These are phyloP conservation scores for Termitomyces sp. DNA, from an alignment of 768 basidiomycete species.

Conservation along the genomic window DNA sequence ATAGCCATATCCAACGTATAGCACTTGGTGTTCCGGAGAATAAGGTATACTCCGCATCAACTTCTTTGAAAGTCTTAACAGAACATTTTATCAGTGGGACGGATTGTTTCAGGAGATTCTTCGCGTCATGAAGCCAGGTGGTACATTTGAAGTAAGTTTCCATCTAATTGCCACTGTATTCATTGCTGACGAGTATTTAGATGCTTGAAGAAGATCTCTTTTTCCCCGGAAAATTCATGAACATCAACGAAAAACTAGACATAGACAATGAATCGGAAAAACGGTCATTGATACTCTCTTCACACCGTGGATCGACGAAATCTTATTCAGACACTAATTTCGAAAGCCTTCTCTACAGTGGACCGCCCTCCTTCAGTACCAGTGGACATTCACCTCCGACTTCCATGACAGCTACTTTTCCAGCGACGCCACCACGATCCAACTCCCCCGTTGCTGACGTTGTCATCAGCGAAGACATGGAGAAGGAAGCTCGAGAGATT, in stretches of 20 bases:
- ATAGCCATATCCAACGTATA: slow-evolving; percentile 65
- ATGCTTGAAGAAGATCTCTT: slow-evolving; percentile 72
- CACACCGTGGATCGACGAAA: slow-evolving; percentile 3
- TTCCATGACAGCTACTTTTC: slow-evolving; percentile 14
- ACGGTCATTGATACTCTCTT: slow-evolving; percentile 15
- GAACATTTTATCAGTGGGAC: slow-evolving; percentile 49
- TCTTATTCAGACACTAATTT: slow-evolving; percentile 7
- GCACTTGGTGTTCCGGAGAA: slow-evolving; percentile 74
- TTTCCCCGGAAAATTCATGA: slow-evolving; percentile 53
- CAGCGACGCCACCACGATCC: slow-evolving; percentile 19
- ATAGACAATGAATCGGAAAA: slow-evolving; percentile 19
- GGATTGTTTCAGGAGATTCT: slow-evolving; percentile 60
- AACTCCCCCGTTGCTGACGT: slow-evolving; percentile 17
- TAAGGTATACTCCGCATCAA: slow-evolving; percentile 38
- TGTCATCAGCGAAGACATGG: slow-evolving; percentile 14
- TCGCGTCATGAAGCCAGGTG: slow-evolving; percentile 71
- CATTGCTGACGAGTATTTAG: slow-evolving; percentile 23
- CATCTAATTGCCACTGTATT: neutral
- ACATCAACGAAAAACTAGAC: slow-evolving; percentile 28
- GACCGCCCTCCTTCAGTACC: slow-evolving; percentile 5
- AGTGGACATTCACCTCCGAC: slow-evolving; percentile 9
- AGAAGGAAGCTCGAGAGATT: slow-evolving; percentile 16
- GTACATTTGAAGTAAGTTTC: slow-evolving; percentile 55
- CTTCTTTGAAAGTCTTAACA: neutral
- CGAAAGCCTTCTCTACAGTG: slow-evolving; percentile 3